These are phyloP conservation scores for Somion occarium DNA, from an alignment of 1,284 basidiomycete genomes.

Conservation along the genomic window DNA sequence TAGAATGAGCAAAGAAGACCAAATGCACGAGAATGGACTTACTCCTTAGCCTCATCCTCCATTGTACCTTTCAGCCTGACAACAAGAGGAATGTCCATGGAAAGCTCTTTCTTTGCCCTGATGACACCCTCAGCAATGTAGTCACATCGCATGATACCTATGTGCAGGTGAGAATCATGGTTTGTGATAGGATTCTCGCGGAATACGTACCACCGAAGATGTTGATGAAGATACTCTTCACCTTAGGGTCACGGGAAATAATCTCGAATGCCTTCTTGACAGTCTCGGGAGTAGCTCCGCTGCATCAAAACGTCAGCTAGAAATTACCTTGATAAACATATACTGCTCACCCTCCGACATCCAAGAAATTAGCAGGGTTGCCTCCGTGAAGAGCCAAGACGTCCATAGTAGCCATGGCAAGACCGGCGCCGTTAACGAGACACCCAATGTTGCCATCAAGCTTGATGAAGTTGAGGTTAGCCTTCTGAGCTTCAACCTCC, in stretches of 20 bases:
- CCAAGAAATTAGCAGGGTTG: conserved; percentile 97
- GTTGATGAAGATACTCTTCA: conserved; percentile 99
- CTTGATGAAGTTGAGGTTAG: conserved; percentile 98
- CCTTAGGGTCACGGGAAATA: conserved; percentile 83
- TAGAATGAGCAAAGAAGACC: background rate
- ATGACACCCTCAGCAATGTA: conserved; percentile 98
- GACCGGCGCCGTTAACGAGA: conserved; percentile 96
- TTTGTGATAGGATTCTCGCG: background rate
- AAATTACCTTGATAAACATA: background rate
- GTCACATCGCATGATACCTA: conserved; percentile 97
- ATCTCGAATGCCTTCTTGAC: conserved; percentile 99
- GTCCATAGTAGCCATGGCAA: conserved; percentile 99
- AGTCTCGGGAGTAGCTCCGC: conserved; percentile 95
- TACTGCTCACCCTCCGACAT: conserved; percentile 82
- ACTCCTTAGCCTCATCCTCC: conserved; percentile 94
- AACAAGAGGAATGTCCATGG: conserved; percentile 83
- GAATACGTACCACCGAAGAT: conserved; percentile 71
- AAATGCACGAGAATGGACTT: conserved; percentile 27
- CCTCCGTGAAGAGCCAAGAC: conserved; percentile 94
- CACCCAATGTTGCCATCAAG: conserved; percentile 98
- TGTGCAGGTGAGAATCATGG: conserved; percentile 8
- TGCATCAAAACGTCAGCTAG: conserved; percentile 25
- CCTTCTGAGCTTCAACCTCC: conserved; percentile 94
- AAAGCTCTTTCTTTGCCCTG: conserved; percentile 91
- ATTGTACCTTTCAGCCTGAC: conserved; percentile 97